Base-by-base conservation (phyloP, 345 rosid genomes). In the Cardamine chenopodiifolia region DNA sequence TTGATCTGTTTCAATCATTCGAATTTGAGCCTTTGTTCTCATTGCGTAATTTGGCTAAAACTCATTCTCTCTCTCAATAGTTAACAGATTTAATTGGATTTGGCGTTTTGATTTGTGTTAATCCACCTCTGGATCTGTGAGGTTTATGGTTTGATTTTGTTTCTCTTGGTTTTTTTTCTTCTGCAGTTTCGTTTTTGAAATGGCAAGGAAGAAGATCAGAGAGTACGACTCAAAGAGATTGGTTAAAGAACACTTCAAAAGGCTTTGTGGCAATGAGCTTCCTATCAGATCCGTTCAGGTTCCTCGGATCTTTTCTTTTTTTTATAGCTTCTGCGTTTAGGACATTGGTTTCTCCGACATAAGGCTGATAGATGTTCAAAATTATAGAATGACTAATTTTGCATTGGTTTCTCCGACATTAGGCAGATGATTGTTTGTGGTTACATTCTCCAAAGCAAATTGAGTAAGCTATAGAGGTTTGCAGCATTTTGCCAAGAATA, bases 201-300 rank as follows among this genome's bases (percentile, higher is more conserved):
- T 94, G 98, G 98, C 98, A 1, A 89, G 98, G 78, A 94, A 94
- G 97, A 94, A 94, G 96, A 91, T 94, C 90, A 94, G 97, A 90
- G 98, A 94, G 86, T 94, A 94, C 54, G 98, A 94, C 69, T 91
- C 97, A 48, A 94, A 94, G 90, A 94, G 97, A 70, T 65, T 94
- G 83, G 80, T 94, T 81, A 91, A 88, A 87, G 96, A 91, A 83
- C 92, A 95, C 42, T 91, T 90, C 86, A 86, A 90, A 88, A 85
- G 92, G 65, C 83, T 95, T 77, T 72, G 85, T 40, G 96, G 93
- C 28, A 79, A 57, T 32, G 92, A 91, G 2, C 79, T 95, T 64
- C 92, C 97, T 19, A 87, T 95, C 82, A 87, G 86, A 86, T 90
- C 97, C 42, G 93, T 93, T 8, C 97, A 91, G 77, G 97, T 89